Percentiles rank a stretch among this genome's conserved stretches.
Conservation (phyloP, 2,329 filamentous ascomycete species). For the Cercospora canescens region DNA sequence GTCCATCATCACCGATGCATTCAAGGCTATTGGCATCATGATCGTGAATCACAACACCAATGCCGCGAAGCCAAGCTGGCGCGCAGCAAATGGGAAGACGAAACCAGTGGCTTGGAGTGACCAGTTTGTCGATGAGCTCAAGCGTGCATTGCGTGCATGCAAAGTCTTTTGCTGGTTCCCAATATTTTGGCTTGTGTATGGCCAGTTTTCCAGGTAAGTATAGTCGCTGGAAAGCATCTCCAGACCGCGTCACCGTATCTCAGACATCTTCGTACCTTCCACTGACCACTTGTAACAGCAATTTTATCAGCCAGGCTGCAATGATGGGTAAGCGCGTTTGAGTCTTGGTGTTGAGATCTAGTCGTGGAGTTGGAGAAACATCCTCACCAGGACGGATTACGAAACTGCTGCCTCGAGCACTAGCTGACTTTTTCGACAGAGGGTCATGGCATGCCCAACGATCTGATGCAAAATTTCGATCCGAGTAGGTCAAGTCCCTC, state of each 20-base stretch:
- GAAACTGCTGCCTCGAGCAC: no score
- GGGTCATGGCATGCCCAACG: slow-evolving; percentile 45
- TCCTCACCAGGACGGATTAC: no score
- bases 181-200: slow-evolving; percentile 48
- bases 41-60: slow-evolving; percentile 56
- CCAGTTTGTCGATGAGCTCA: slow-evolving; percentile 70
- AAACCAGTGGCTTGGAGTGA: slow-evolving; percentile 62
- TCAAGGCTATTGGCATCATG: slow-evolving; percentile 61
- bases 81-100: slow-evolving; percentile 51
- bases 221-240: no score
- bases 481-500: slow-evolving; percentile 35
- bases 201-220: slow-evolving; percentile 40
- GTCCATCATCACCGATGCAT: slow-evolving; percentile 65
- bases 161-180: slow-evolving; percentile 62
- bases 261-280: no score
- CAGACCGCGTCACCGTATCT: no score
- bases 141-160: slow-evolving; percentile 65
- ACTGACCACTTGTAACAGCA: no score
- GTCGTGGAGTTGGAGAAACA: no score
- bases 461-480: slow-evolving; percentile 51
- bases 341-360: no score
- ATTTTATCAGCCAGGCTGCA: slow-evolving; percentile 50
- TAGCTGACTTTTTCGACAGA: neutral
- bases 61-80: slow-evolving; percentile 67
- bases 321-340: slow-evolving; percentile 44